Conservation (phyloP, 2,329 filamentous ascomycete genomes). For the Aspergillus aculeatinus region DNA sequence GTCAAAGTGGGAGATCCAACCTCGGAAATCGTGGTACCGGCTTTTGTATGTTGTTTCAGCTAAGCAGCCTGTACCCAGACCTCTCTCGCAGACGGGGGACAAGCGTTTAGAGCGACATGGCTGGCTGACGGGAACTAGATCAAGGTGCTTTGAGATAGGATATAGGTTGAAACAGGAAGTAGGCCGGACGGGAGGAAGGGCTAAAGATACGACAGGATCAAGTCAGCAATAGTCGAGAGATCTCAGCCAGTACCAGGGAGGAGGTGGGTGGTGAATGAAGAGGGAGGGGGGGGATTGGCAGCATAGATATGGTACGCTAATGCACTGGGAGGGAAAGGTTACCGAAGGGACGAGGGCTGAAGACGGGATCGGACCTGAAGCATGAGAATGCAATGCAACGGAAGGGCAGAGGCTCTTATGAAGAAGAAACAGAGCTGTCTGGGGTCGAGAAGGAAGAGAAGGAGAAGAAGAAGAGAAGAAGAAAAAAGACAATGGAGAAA, state of each 20-base stretch:
- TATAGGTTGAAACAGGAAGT: conserved; percentile 11
- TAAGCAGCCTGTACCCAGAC: conserved; percentile 23
- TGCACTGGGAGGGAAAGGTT: conserved; percentile 21
- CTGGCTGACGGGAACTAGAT: conserved; percentile 13
- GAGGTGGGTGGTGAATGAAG: not conserved
- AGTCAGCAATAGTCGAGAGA: conserved; percentile 13
- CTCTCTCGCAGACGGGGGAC: conserved; percentile 15
- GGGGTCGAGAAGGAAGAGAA: conserved; percentile 11
- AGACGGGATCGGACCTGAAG: conserved; percentile 18
- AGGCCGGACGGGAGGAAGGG: conserved; percentile 13
- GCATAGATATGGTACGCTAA: conserved; percentile 20
- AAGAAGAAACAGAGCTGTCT: conserved; percentile 17
- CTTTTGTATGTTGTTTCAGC: conserved; percentile 21
- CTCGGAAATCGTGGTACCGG: conserved; percentile 11
- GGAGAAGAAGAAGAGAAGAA: conserved; percentile 26
- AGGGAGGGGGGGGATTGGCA: conserved; percentile 11
- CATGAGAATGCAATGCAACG: conserved; percentile 21
- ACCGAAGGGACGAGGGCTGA: conserved; percentile 19
- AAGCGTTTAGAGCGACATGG: conserved; percentile 32
- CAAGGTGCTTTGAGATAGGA: conserved; percentile 12
- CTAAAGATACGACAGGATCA: conserved; percentile 12
- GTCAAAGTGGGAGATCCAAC: conserved; percentile 12
- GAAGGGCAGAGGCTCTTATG: conserved; percentile 19
- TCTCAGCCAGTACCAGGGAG: conserved; percentile 7
- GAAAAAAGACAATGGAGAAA: conserved; percentile 31